Evolutionary conservation across 257 asterid genomes (phyloP).

Genomic region (Solanum piurae): DNA sequence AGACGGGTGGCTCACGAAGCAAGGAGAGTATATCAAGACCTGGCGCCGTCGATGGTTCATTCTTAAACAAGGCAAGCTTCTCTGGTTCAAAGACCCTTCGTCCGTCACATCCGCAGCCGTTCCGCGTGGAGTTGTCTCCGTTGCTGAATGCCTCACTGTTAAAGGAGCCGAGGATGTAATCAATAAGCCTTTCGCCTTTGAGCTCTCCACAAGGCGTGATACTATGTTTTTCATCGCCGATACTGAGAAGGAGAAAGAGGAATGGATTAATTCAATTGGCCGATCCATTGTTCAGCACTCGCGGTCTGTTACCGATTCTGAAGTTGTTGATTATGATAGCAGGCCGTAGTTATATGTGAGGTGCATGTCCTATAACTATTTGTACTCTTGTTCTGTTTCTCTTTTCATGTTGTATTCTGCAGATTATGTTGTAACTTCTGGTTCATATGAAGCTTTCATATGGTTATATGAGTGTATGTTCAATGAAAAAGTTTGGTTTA

Average conservation of each 20-base stretch:
- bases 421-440: not conserved
- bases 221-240: slow-evolving; percentile 88
- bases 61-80: slow-evolving; percentile 72
- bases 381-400: not conserved
- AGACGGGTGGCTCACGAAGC: slow-evolving; percentile 85
- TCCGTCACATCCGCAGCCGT: slow-evolving; percentile 43
- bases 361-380: not conserved
- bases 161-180: slow-evolving; percentile 91
- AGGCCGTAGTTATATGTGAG: slow-evolving; percentile 6
- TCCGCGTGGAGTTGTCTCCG: slow-evolving; percentile 87
- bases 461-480: not conserved
- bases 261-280: slow-evolving; percentile 87
- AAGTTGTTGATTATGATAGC: slow-evolving; percentile 77
- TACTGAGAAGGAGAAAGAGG: slow-evolving; percentile 87
- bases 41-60: slow-evolving; percentile 99
- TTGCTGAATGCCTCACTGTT: slow-evolving; percentile 65
- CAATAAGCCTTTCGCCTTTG: slow-evolving; percentile 67
- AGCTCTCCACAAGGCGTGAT: slow-evolving; percentile 63
- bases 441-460: not conserved
- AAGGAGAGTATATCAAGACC: slow-evolving; percentile 90
- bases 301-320: slow-evolving; percentile 71
- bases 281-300: slow-evolving; percentile 83
- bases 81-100: slow-evolving; percentile 76
- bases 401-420: not conserved
- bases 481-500: not conserved